A percentile compares a stretch with the other conserved stretches of the same genome.
Evolutionary conservation across 306 rosid genomes (phyloP).

Genomic region (Cucumis cinereus): DNA sequence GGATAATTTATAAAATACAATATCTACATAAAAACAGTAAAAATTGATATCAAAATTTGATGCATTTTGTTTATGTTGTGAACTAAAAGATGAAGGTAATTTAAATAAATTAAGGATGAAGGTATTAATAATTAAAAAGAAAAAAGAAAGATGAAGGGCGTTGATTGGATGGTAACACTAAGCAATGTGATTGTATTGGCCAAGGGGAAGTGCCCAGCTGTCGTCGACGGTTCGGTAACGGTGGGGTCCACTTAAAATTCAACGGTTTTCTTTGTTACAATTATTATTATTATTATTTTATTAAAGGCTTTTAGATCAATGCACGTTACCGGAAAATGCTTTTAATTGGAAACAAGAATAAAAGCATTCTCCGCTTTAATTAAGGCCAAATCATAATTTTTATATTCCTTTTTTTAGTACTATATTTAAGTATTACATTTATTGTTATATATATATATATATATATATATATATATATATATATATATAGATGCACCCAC

Average conservation of each 20-base stretch:
- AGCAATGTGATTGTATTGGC: not conserved
- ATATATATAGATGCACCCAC: too few relatives aligned
- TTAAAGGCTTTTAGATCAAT: not conserved
- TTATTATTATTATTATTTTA: too few relatives aligned
- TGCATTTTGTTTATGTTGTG: too few relatives aligned
- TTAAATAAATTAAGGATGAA: not conserved
- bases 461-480: too few relatives aligned
- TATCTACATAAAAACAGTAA: too few relatives aligned
- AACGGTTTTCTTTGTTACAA: not conserved
- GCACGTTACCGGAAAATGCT: too few relatives aligned
- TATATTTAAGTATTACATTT: too few relatives aligned
- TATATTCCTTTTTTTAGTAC: too few relatives aligned
- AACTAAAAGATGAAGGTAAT: not conserved
- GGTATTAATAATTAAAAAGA: not conserved
- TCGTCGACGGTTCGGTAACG: not conserved
- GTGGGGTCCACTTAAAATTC: not conserved
- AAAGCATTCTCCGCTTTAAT: not conserved
- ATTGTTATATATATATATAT: too few relatives aligned
- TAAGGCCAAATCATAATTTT: too few relatives aligned
- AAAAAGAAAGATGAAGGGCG: not conserved
- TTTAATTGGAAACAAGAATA: not conserved
- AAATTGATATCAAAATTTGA: too few relatives aligned
- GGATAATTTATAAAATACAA: too few relatives aligned
- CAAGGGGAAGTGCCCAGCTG: not conserved
- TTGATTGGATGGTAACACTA: not conserved